Percentiles rank a stretch among this genome's conserved stretches.
phyloP scores from a whole-genome alignment of 176 grass and related monocot genomes.

The Cenchrus purpureus region DNA sequence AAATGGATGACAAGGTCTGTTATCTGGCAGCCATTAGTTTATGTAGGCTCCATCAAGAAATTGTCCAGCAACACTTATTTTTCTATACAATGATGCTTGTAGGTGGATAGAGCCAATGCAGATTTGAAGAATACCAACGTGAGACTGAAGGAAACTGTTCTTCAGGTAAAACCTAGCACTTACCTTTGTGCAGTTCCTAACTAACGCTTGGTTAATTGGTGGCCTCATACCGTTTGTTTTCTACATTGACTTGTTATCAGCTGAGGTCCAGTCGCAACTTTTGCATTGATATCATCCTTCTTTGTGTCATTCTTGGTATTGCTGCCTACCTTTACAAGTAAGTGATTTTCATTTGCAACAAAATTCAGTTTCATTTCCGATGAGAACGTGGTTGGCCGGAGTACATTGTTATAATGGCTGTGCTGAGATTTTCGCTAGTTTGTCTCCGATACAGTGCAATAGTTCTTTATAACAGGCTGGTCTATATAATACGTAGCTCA shows the following conservation, averaged over 20 bases:
- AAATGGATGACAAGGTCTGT: conserved; percentile 93
- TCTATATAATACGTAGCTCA: background rate
- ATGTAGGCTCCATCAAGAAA: background rate
- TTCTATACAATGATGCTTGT: background rate
- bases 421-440: background rate
- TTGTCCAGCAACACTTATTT: background rate
- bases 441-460: background rate
- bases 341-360: conserved; percentile 38
- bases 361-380: background rate
- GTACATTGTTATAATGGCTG: background rate
- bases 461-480: background rate
- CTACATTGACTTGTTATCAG: conserved; percentile 36
- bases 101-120: conserved; percentile 81
- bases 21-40: background rate
- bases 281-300: conserved; percentile 78
- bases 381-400: background rate
- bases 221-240: background rate
- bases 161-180: conserved; percentile 46
- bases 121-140: conserved; percentile 89
- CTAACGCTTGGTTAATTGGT: conserved; percentile 11
- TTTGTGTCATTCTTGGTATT: conserved; percentile 81
- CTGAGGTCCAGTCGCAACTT: conserved; percentile 89
- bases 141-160: conserved; percentile 74
- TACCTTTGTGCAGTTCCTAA: background rate
- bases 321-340: conserved; percentile 92